These are phyloP conservation scores for Penicillium tannophilum DNA, from an alignment of 495 filamentous ascomycete species.

Conservation along the genomic window DNA sequence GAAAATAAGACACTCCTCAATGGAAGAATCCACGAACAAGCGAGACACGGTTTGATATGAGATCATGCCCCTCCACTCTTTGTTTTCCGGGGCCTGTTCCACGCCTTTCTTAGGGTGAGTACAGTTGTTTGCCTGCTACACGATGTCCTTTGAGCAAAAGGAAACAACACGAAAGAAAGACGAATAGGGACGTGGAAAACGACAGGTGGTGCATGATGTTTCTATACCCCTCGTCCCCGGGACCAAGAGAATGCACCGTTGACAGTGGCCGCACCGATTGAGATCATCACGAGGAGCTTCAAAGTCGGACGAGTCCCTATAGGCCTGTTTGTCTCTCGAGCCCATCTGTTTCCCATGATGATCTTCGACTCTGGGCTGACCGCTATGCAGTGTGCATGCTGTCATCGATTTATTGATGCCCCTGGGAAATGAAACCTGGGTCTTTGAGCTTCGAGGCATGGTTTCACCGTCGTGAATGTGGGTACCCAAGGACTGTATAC, in stretches of 20 bases:
- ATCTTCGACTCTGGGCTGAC: constrained; percentile 31
- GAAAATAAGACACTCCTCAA: constrained; percentile 5
- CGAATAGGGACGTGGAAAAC: not conserved
- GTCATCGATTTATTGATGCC: constrained; percentile 19
- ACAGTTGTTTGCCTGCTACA: constrained; percentile 18
- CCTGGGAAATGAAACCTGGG: constrained; percentile 20
- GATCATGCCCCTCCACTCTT: constrained; percentile 7
- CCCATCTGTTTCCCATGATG: constrained; percentile 11
- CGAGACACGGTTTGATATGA: constrained; percentile 26
- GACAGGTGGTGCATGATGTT: not conserved
- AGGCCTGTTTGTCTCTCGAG: constrained; percentile 24
- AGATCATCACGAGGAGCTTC: constrained; percentile 16
- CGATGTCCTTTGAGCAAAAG: not conserved
- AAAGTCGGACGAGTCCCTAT: constrained; percentile 27
- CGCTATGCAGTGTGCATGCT: constrained; percentile 25
- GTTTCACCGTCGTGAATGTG: constrained; percentile 38
- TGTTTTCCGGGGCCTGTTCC: constrained; percentile 14
- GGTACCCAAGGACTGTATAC: constrained; percentile 34
- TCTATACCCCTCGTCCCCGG: constrained; percentile 1
- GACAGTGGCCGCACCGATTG: constrained; percentile 6
- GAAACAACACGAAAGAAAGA: not conserved
- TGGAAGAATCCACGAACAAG: constrained; percentile 13
- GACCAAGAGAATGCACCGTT: not conserved
- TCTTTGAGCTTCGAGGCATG: constrained; percentile 39
- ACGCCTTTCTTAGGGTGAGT: constrained; percentile 11